phyloP scores from a whole-genome alignment of 1,139 yeast species.

The Scheffersomyces segobiensis region DNA sequence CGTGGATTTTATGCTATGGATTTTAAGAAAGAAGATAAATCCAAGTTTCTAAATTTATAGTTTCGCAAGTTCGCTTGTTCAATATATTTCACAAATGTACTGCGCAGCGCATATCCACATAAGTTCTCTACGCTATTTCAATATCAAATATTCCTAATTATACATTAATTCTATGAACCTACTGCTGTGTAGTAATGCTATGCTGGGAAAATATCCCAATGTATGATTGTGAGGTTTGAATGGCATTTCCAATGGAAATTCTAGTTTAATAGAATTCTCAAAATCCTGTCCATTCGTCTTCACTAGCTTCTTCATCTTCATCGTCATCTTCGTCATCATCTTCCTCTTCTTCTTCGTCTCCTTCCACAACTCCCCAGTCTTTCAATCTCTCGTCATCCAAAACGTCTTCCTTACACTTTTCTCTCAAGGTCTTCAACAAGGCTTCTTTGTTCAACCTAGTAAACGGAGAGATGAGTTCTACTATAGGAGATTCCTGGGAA shows the following conservation, averaged over 20 bases:
- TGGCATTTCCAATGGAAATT: too few species aligned
- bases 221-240: not conserved
- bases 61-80: not conserved
- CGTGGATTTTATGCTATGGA: not conserved
- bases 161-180: not conserved
- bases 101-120: not conserved
- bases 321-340: slow-evolving; percentile 19
- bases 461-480: slow-evolving; percentile 58
- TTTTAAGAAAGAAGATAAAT: not conserved
- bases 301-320: slow-evolving; percentile 18
- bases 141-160: not conserved
- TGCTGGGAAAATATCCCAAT: not conserved
- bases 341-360: slow-evolving; percentile 18
- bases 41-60: not conserved
- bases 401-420: slow-evolving; percentile 65
- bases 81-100: not conserved
- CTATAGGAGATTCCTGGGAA: slow-evolving; percentile 53
- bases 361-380: slow-evolving; percentile 61
- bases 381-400: slow-evolving; percentile 62
- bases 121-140: too few species aligned
- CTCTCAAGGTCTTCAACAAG: slow-evolving; percentile 63
- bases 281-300: slow-evolving; percentile 57
- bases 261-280: slow-evolving; percentile 1
- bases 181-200: not conserved
- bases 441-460: slow-evolving; percentile 49